Base-by-base conservation (phyloP, 1,284 basidiomycete genomes). In the Sanghuangporus weigelae region DNA sequence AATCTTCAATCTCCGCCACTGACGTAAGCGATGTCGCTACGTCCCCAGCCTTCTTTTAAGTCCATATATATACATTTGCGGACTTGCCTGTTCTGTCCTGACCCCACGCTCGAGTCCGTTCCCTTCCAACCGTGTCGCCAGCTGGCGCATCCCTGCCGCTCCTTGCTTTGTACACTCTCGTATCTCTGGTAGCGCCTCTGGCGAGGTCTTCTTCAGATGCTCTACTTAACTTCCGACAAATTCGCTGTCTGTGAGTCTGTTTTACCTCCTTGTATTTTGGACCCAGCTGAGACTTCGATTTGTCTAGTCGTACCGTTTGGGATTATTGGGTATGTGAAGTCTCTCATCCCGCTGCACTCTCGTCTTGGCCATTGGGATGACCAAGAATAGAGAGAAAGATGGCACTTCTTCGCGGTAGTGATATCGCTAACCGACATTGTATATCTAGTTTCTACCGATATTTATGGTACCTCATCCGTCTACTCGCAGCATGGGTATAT, bases 401-500 rank as follows among this genome's bases (percentile, higher is more conserved):
- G 53, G 53, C 53, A n/a, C 31, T 16, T 11, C 11, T 26, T 4
- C 50, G 66, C 67, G 46, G 63, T 67, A 42, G 62, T 63, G n/a
- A 57, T 57, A 14, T 36, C 42, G 16, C 55, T 44, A 23, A 16
- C 39, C 21, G 50, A 42, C 19, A 49, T 14, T 51, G 7, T 35
- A 49, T 55, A 44, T 42, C 46, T 70, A 90, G 87, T 60, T 91
- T 92, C 73, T 95, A 93, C 77, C 92, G 93, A 59, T 95, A 95
- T 79, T 80, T 95, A 60, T 95, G 93, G 93, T 95, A 90, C 75
- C 74, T 89, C 69, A 92, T 95, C 69, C 90, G 93, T 74, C 75
- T 95, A 53, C 77, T 84, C 40, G 93, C 93, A 16, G 83, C 84
- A 35, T 80, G 81, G 69, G 84, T 87, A 36, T 96, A 95, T 77